A percentile compares a stretch with the other conserved stretches of the same genome.
Evolutionary conservation across 2,329 filamentous ascomycete genomes (phyloP).

Genomic region (Aureobasidium sp.): DNA sequence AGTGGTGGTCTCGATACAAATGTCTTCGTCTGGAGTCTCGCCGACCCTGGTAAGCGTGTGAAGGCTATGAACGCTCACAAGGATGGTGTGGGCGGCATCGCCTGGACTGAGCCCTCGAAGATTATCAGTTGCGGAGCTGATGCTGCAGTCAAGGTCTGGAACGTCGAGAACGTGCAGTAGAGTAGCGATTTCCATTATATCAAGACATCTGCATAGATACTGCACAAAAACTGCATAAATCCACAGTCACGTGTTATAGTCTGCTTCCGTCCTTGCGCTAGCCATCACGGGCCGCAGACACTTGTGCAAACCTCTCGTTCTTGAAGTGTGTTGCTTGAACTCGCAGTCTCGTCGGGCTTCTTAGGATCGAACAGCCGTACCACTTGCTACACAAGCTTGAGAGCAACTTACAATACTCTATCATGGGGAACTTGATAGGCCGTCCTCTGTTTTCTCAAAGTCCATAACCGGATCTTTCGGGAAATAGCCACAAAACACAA

Average conservation of each 20-base stretch:
- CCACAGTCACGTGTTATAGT: background rate
- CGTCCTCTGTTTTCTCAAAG: too few relatives aligned
- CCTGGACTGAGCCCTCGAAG: constrained; percentile 63
- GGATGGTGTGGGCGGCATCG: constrained; percentile 84
- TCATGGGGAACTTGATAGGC: too few relatives aligned
- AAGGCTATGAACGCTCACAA: constrained; percentile 88
- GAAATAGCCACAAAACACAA: too few relatives aligned
- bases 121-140: constrained; percentile 79
- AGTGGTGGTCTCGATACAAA: constrained; percentile 88
- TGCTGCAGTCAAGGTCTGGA: constrained; percentile 87
- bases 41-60: constrained; percentile 73
- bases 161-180: constrained; percentile 46
- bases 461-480: too few relatives aligned
- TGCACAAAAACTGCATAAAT: background rate
- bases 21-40: constrained; percentile 83
- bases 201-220: background rate
- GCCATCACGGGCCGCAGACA: too few relatives aligned
- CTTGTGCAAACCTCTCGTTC: background rate
- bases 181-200: background rate
- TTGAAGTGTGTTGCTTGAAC: too few relatives aligned
- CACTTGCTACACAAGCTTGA: too few relatives aligned
- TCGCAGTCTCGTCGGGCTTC: too few relatives aligned
- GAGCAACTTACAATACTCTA: too few relatives aligned
- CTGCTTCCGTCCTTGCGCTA: too few relatives aligned
- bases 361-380: too few relatives aligned